Evolutionary conservation across 495 filamentous ascomycete genomes (phyloP).

Genomic region (Parathielavia hyrcaniae): DNA sequence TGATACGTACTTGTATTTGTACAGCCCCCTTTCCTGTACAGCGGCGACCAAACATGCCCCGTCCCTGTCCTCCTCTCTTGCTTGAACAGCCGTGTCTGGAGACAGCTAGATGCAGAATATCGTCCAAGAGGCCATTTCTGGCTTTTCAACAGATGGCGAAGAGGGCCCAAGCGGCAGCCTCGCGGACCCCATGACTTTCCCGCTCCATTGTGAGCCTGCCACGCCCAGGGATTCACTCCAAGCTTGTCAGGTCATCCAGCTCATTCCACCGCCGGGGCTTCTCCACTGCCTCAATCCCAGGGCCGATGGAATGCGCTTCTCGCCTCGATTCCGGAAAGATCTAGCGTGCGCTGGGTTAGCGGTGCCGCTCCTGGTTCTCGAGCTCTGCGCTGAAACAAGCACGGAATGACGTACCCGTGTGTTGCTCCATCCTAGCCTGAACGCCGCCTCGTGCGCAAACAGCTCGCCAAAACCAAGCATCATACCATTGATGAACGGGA

Average conservation of each 20-base stretch:
- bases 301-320: slow-evolving; percentile 44
- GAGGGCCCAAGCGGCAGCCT: no score
- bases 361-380: background rate
- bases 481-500: slow-evolving; percentile 95
- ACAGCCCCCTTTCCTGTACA: no score
- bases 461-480: slow-evolving; percentile 98
- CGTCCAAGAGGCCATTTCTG: no score
- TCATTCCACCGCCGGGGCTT: slow-evolving; percentile 32
- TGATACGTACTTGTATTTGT: no score
- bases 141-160: no score
- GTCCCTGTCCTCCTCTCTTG: no score
- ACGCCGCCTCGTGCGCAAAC: slow-evolving; percentile 91
- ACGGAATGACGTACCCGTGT: slow-evolving; percentile 64
- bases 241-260: slow-evolving; percentile 44
- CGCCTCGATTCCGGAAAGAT: slow-evolving; percentile 45
- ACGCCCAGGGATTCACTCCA: slow-evolving; percentile 35
- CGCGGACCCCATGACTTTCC: no score
- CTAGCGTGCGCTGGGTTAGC: slow-evolving; percentile 25
- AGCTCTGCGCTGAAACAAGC: background rate
- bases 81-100: no score
- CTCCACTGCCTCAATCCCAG: slow-evolving; percentile 48
- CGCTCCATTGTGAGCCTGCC: background rate
- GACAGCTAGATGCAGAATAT: no score
- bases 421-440: slow-evolving; percentile 82
- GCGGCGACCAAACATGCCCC: no score